These are phyloP conservation scores for Erythrobasidium hasegawianum DNA, from an alignment of 1,284 basidiomycete species.

Conservation along the genomic window DNA sequence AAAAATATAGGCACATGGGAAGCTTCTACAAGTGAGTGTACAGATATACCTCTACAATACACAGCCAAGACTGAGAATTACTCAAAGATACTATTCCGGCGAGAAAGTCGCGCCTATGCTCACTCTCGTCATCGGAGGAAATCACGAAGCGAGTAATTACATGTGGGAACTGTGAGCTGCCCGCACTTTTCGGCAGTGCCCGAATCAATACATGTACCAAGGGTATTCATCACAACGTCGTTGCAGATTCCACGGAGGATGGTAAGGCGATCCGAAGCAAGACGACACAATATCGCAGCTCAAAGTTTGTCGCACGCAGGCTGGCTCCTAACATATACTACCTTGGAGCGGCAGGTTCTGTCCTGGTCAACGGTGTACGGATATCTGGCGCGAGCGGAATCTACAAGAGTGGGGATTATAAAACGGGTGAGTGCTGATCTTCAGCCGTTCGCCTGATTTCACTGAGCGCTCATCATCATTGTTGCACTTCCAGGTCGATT, in stretches of 20 bases:
- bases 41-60: not conserved
- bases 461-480: not conserved
- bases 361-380: slow-evolving; percentile 77
- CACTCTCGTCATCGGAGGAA: slow-evolving; percentile 94
- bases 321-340: slow-evolving; percentile 96
- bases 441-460: not conserved
- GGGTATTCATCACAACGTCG: not conserved
- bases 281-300: too few relatives aligned
- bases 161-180: slow-evolving; percentile 83
- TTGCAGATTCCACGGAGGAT: slow-evolving; percentile 81
- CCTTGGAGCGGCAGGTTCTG: slow-evolving; percentile 83
- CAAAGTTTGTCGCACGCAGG: slow-evolving; percentile 52
- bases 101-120: slow-evolving; percentile 74
- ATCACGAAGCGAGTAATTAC: slow-evolving; percentile 96
- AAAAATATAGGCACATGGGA: slow-evolving; percentile 80
- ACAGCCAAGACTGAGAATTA: slow-evolving; percentile 11
- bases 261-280: slow-evolving; percentile 46
- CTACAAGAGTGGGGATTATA: slow-evolving; percentile 77
- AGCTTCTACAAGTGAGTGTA: slow-evolving; percentile 70
- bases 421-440: slow-evolving; percentile 57
- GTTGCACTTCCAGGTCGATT: slow-evolving; percentile 57
- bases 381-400: slow-evolving; percentile 92
- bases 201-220: not conserved
- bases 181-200: not conserved
- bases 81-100: slow-evolving; percentile 76